Base-by-base conservation (phyloP, 176 grass and related monocot species). In the Aegilops longissima region DNA sequence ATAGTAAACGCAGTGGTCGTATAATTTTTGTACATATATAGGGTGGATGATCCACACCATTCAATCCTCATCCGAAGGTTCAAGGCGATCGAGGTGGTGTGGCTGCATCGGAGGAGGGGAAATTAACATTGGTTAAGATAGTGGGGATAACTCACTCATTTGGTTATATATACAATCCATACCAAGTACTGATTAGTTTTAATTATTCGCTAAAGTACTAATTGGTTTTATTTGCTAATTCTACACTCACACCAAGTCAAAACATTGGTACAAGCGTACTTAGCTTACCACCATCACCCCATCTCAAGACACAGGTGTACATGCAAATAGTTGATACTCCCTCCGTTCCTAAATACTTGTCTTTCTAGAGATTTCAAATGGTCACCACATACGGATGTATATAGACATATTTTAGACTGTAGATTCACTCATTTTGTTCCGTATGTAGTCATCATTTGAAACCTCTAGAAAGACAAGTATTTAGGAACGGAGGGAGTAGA, bases 221-320 rank as follows among this genome's bases (percentile, higher is more conserved):
- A 27, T 9, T 33, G 9, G 0, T 73, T 73, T 81, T 14, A 27
- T 6, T 52, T 75, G 59, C 12, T 17, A 82, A 34, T 78, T 85
- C 20, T 72, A 86, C 76, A 62, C 75, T 62, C 13, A 52, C 85
- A 87, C 81, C 76, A 65, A 88, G 90, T 82, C 77, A 88, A 84
- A 81, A 85, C 86, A 54, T 91, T 77, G 90, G 70, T 88, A 63
- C 2, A 16, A 81, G 85, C 70, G 85, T 76, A 75, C 33, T 5
- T 62, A 24, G 85, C 58, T 75, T 80, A n/a, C 79, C 27, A 51
- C 77, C 47, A 68, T 12, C 13, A 49, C 27, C 85, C 86, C 61
- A 87, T 51, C 67, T 84, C 85, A 87, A 84, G 79, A 78, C 61
- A 76, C 61, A 75, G 49, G 75, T 84, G 89, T 85, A 69, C 36